Evolutionary conservation across 2,329 filamentous ascomycete genomes (phyloP), one percentile per base, ranked within the genome.

Genomic region (Alternaria longipes): DNA sequence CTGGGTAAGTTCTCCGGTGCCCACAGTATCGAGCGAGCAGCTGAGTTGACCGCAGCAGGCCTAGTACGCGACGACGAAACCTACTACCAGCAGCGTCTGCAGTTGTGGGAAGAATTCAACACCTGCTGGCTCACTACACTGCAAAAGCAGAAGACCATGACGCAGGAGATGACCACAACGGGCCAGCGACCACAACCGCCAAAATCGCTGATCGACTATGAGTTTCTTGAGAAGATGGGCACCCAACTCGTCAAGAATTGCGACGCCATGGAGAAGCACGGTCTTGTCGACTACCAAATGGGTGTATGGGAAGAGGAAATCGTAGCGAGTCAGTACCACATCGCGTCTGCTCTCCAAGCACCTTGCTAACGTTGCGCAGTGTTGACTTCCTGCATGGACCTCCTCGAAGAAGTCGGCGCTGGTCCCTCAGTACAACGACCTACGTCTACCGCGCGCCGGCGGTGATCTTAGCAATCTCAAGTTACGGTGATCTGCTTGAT

Each of bases 211-310:
- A 85, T 98, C 70, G 86, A 86, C 32, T 84, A 86, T 66, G 89
- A 91, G 3, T 86, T 84, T 24, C 84, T 98, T 50, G 88, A 91
- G 71, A 89, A 89, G 68, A 90, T 98, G 86, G 93, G 92, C 12
- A 90, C 90, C 56, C 91, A 97, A 71, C 80, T 99, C 30, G 86
- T 97, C 57, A 86, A 89, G 52, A 84, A 97, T 52, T 97, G 94
- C 76, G 93, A 98, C 76, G 87, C 87, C 52, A 87, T 98, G 64
- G 94, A 98, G 79, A 90, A 91, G 68, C 90, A 96, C 75, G 95
- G 95, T n/a, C 82, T 99, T 49, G 93, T 99, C 11, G 95, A 99
- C 81, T 99, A 98, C 77, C 91, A 98, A 74, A 96, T 97, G 82
- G 95, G 95, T 8, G 92, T 98, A 26, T 96, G 93, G 87, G 95